Evolutionary conservation across 1,284 basidiomycete species (phyloP).

Genomic region (Amylostereum areolatum): DNA sequence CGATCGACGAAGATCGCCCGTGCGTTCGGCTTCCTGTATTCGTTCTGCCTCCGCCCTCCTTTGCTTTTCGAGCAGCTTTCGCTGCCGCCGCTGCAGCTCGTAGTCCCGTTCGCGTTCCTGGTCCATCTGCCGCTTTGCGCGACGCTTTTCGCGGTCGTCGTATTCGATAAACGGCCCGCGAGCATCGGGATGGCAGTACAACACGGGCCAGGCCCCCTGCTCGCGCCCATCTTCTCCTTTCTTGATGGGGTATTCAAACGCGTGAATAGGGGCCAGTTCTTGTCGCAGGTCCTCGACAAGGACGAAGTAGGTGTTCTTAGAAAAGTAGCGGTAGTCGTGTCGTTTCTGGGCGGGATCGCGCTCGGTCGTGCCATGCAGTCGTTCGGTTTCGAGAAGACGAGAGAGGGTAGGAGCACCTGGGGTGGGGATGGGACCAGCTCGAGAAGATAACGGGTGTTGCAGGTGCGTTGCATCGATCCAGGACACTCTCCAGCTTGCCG

Average conservation of each 20-base stretch:
- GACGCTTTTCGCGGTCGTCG: slow-evolving; percentile 63
- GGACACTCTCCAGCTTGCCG: slow-evolving; percentile 67
- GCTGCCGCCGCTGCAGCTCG: slow-evolving; percentile 33
- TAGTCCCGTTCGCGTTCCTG: slow-evolving; percentile 39
- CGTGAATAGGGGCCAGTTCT: slow-evolving; percentile 67
- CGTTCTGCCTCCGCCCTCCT: slow-evolving; percentile 31
- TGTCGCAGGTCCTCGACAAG: slow-evolving; percentile 88
- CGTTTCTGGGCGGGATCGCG: slow-evolving; percentile 86
- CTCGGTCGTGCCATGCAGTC: slow-evolving; percentile 84
- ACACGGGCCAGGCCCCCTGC: slow-evolving; percentile 60
- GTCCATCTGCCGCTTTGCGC: slow-evolving; percentile 45
- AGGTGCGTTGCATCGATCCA: slow-evolving; percentile 52
- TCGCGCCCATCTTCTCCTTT: slow-evolving; percentile 46
- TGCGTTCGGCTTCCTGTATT: slow-evolving; percentile 30
- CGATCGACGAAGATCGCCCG: slow-evolving; percentile 64
- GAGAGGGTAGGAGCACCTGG: slow-evolving; percentile 39
- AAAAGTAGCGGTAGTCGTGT: slow-evolving; percentile 88
- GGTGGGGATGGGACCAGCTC: slow-evolving; percentile 14
- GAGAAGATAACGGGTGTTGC: slow-evolving; percentile 19
- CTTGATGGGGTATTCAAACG: slow-evolving; percentile 55
- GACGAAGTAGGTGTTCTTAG: slow-evolving; percentile 72
- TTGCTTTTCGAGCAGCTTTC: slow-evolving; percentile 28
- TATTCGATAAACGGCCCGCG: slow-evolving; percentile 69
- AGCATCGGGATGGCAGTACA: slow-evolving; percentile 65
- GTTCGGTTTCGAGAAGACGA: slow-evolving; percentile 81